These are phyloP conservation scores for Magnolia kwangsiensis DNA, from an alignment of 164 flowering plant species.

Conservation along the genomic window DNA sequence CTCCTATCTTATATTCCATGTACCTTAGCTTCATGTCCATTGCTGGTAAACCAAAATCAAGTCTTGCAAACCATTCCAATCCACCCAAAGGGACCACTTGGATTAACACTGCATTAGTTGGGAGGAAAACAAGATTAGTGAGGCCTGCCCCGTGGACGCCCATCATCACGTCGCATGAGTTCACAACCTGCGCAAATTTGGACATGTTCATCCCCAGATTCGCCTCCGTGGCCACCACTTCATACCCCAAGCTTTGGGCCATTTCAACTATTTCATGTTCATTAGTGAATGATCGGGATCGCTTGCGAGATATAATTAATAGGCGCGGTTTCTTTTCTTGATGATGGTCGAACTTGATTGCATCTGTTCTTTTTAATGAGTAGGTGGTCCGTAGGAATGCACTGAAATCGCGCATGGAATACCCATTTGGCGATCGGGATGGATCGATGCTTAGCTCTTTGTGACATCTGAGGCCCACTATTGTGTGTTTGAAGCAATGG, in stretches of 20 bases:
- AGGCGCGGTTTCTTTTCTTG: slow-evolving; percentile 21
- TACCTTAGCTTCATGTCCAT: slow-evolving; percentile 26
- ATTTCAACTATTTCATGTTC: slow-evolving; percentile 5
- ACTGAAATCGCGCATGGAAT: slow-evolving; percentile 20
- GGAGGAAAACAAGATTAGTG: slow-evolving; percentile 32
- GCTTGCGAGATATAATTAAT: slow-evolving; percentile 22
- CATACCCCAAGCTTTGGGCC: slow-evolving; percentile 23
- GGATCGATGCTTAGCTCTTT: slow-evolving; percentile 23
- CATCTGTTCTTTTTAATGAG: slow-evolving; percentile 12
- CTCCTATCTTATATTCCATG: slow-evolving; percentile 25
- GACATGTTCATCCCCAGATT: neutral
- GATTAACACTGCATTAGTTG: slow-evolving; percentile 24
- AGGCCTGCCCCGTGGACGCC: slow-evolving; percentile 51
- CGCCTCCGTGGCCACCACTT: slow-evolving; percentile 20
- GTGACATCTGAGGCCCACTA: slow-evolving; percentile 26
- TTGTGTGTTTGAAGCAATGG: slow-evolving; percentile 24
- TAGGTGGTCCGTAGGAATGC: slow-evolving; percentile 20
- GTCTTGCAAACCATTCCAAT: slow-evolving; percentile 13
- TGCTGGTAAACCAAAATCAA: slow-evolving; percentile 21
- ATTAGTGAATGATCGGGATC: slow-evolving; percentile 15
- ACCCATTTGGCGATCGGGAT: slow-evolving; percentile 2
- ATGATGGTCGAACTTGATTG: neutral
- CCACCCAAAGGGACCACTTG: slow-evolving; percentile 36
- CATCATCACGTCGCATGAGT: slow-evolving; percentile 32
- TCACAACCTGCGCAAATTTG: slow-evolving; percentile 12